Evolutionary conservation across 108 stramenopile genomes (phyloP).

Genomic region (Thalassiosira profunda): DNA sequence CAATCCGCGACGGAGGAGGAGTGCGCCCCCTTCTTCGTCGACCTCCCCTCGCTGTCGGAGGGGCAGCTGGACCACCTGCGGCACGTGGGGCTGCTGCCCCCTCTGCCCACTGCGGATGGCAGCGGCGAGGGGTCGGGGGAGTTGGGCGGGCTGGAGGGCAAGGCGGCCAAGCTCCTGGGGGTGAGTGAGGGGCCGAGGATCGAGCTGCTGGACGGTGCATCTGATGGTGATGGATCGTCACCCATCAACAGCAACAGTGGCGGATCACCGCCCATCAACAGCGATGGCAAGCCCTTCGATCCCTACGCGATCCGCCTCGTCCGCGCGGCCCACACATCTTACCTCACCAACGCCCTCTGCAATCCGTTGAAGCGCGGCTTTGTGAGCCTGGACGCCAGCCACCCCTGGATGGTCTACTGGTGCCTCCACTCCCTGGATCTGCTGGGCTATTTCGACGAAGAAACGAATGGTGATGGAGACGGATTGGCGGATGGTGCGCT

Average conservation of each 20-base stretch:
- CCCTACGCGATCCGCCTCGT: constrained; percentile 51
- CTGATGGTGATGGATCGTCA: constrained; percentile 2
- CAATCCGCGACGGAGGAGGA: constrained; percentile 81
- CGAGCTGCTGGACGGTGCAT: neutral
- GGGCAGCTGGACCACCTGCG: constrained; percentile 63
- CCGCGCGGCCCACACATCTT: constrained; percentile 42
- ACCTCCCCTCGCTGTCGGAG: constrained; percentile 48
- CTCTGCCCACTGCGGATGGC: neutral
- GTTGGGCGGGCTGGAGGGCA: neutral
- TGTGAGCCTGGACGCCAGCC: constrained; percentile 92
- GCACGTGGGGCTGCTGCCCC: constrained; percentile 60
- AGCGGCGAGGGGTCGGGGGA: neutral
- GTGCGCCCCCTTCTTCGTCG: constrained; percentile 78
- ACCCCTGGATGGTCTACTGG: constrained; percentile 98
- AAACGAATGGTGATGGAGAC: neutral
- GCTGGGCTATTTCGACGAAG: constrained; percentile 58
- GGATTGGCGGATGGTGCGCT: neutral
- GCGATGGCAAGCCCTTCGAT: neutral
- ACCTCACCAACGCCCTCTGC: constrained; percentile 45
- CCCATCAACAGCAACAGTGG: neutral
- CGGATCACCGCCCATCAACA: neutral
- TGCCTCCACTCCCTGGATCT: constrained; percentile 94
- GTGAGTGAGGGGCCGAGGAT: neutral
- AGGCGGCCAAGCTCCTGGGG: constrained; percentile 7
- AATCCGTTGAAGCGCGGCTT: constrained; percentile 57